Conservation (phyloP, 2,329 filamentous ascomycete genomes). For the Diaporthe longicolla region DNA sequence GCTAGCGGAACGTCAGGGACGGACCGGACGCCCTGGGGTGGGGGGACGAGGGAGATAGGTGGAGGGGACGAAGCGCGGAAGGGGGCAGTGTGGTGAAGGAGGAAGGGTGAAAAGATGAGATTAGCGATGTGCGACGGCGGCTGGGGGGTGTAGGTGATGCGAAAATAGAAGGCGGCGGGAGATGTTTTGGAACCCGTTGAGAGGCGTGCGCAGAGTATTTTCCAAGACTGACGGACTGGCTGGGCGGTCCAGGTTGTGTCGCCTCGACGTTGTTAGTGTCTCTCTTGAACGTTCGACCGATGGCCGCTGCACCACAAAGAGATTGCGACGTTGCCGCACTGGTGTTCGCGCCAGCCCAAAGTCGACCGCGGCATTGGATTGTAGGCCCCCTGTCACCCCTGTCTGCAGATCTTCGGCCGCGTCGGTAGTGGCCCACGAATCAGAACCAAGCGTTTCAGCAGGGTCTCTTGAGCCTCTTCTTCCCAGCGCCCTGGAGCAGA, state of each 20-base stretch:
- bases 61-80: no score
- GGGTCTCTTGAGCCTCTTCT: conserved; percentile 33
- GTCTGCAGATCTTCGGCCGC: conserved; percentile 27
- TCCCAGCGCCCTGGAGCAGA: conserved; percentile 14
- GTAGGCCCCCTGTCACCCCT: conserved; percentile 24
- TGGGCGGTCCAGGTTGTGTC: conserved; percentile 31
- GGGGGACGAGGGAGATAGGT: conserved; percentile 21
- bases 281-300: neutral
- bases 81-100: conserved; percentile 2
- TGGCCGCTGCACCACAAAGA: neutral
- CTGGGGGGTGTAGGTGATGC: conserved; percentile 4
- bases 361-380: neutral
- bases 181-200: conserved; percentile 9
- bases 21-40: conserved; percentile 29
- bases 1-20: conserved; percentile 24
- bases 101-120: conserved; percentile 22
- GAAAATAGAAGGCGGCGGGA: conserved; percentile 22
- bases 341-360: neutral
- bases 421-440: conserved; percentile 25
- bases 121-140: neutral
- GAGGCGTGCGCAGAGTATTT: conserved; percentile 3
- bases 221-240: conserved; percentile 21
- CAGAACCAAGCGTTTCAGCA: conserved; percentile 33
- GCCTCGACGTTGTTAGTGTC: conserved; percentile 2
- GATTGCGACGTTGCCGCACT: neutral